Conservation (phyloP, 2,329 filamentous ascomycete genomes). For the Elsinoe perseae region DNA sequence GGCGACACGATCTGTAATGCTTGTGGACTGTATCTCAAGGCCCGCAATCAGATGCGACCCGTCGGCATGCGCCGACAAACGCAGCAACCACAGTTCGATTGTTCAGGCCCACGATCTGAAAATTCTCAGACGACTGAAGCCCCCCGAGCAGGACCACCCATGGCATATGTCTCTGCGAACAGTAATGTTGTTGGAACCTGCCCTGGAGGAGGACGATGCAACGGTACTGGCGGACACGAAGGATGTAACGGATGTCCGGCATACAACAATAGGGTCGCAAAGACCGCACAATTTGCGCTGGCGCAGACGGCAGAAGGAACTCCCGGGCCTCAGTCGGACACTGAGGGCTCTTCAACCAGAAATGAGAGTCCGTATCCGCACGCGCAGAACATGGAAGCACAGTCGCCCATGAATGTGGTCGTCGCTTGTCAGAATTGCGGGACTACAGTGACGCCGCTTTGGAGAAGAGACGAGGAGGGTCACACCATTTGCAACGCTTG, state of each 20-base stretch:
- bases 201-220: constrained; percentile 88
- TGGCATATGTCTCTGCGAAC: constrained; percentile 71
- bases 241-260: constrained; percentile 94
- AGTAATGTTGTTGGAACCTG: constrained; percentile 76
- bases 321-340: not conserved
- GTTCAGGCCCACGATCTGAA: constrained; percentile 2
- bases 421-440: constrained; percentile 96
- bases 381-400: constrained; percentile 16
- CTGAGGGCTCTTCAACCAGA: constrained; percentile 7
- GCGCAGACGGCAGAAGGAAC: constrained; percentile 30
- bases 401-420: constrained; percentile 52
- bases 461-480: constrained; percentile 87
- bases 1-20: constrained; percentile 97
- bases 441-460: constrained; percentile 92
- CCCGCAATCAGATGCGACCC: constrained; percentile 81
- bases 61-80: constrained; percentile 79
- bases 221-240: constrained; percentile 90
- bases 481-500: constrained; percentile 99
- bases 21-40: constrained; percentile 89
- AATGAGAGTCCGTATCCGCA: constrained; percentile 17
- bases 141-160: constrained; percentile 35
- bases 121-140: constrained; percentile 17
- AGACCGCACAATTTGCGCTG: constrained; percentile 65
- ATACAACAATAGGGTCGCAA: constrained; percentile 93
- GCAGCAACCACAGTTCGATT: constrained; percentile 29